phyloP scores from a whole-genome alignment of 306 rosid species.

The Lablab purpureus region DNA sequence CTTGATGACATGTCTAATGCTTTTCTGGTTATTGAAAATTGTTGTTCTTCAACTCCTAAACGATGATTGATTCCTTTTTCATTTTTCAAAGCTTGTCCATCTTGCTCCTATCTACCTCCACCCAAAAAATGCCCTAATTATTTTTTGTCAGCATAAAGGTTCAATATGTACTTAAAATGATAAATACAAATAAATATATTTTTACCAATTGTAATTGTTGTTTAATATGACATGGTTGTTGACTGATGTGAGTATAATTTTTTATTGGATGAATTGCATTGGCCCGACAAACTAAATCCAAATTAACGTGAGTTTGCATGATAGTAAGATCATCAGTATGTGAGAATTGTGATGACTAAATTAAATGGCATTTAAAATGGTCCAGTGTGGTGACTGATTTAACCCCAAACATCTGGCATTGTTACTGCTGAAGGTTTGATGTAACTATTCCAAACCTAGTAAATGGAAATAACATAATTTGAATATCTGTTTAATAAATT shows the following conservation, averaged over 20 bases:
- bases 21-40: conserved; percentile 33
- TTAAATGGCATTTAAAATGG: conserved; percentile 20
- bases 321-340: background rate
- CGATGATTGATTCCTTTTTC: conserved; percentile 2
- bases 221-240: conserved; percentile 6
- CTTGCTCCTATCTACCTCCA: background rate
- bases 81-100: conserved; percentile 11
- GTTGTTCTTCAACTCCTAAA: background rate
- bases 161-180: conserved; percentile 4
- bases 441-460: background rate
- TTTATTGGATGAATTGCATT: conserved; percentile 29
- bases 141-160: background rate
- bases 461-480: background rate
- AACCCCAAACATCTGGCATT: background rate
- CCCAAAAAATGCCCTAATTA: background rate
- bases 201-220: background rate
- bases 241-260: background rate
- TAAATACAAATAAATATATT: background rate
- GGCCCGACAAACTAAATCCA: too few relatives aligned
- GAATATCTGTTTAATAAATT: conserved; percentile 11
- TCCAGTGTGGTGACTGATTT: conserved; percentile 21
- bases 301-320: conserved; percentile 35
- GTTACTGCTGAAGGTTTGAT: conserved; percentile 16
- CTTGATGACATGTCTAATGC: conserved; percentile 12
- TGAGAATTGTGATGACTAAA: background rate